phyloP scores from a whole-genome alignment of 2,329 filamentous ascomycete genomes.

The Cladophialophora immunda region DNA sequence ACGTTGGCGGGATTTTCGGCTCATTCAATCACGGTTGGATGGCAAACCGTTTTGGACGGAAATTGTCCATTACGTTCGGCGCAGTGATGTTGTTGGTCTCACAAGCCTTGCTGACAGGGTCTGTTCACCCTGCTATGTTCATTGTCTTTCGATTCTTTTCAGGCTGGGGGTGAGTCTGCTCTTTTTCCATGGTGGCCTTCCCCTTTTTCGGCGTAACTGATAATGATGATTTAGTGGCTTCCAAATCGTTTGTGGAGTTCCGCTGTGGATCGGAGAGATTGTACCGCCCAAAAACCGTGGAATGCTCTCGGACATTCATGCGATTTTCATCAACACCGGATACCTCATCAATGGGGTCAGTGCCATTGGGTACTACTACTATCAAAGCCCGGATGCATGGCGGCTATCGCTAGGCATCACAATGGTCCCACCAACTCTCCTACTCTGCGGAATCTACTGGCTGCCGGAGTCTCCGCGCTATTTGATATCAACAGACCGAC shows the following conservation, averaged over 20 bases:
- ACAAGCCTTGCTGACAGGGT: slow-evolving; percentile 3
- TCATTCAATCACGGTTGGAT: background rate
- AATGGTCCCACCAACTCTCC: background rate
- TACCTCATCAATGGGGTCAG: too few species aligned
- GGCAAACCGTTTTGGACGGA: slow-evolving; percentile 9
- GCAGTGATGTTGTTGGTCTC: background rate
- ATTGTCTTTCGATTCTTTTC: slow-evolving; percentile 22
- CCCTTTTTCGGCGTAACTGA: too few species aligned
- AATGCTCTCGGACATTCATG: too few species aligned
- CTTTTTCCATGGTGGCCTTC: background rate
- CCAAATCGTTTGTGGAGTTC: background rate
- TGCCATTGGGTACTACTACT: too few species aligned
- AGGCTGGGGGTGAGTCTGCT: slow-evolving; percentile 15
- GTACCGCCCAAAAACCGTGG: too few species aligned
- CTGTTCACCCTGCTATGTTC: slow-evolving; percentile 12
- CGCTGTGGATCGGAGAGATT: background rate
- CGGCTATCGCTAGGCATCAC: background rate
- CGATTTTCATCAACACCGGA: too few species aligned
- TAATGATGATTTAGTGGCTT: background rate
- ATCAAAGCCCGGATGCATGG: background rate
- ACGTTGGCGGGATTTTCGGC: slow-evolving; percentile 26
- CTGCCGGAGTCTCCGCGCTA: too few species aligned
- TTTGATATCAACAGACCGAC: too few species aligned
- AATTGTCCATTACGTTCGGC: background rate
- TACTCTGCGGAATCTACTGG: slow-evolving; percentile 3